phyloP scores from a whole-genome alignment of 2,329 filamentous ascomycete genomes.

The Penicillium sumatraense region DNA sequence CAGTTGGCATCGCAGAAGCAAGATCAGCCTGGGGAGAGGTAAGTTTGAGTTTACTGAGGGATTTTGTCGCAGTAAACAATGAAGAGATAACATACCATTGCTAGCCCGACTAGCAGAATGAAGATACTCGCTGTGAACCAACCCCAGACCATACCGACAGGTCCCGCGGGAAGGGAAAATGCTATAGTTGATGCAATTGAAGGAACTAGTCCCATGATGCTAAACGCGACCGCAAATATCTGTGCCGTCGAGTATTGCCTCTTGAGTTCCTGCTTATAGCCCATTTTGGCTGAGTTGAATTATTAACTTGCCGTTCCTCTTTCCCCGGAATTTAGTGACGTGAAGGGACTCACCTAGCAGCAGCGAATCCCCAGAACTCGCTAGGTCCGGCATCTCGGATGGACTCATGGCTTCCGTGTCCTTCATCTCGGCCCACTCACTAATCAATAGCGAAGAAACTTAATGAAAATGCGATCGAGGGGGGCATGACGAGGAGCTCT shows the following conservation, averaged over 20 bases:
- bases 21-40: conserved; percentile 49
- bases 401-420: not conserved
- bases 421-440: not conserved
- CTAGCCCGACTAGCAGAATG: conserved; percentile 63
- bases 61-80: conserved; percentile 42
- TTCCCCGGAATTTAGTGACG: too few relatives aligned
- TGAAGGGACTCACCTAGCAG: conserved; percentile 33
- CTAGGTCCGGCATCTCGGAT: conserved; percentile 8
- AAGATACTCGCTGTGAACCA: conserved; percentile 63
- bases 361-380: conserved; percentile 28
- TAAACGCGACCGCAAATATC: conserved; percentile 64
- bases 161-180: conserved; percentile 54
- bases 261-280: conserved; percentile 65
- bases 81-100: conserved; percentile 54
- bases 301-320: too few relatives aligned
- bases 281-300: conserved; percentile 40
- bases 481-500: conserved; percentile 1
- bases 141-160: conserved; percentile 48
- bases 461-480: not conserved
- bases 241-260: conserved; percentile 67
- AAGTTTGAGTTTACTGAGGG: conserved; percentile 26
- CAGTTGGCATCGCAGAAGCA: conserved; percentile 62
- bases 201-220: conserved; percentile 65
- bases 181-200: conserved; percentile 28
- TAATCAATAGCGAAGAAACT: not conserved